Evolutionary conservation across 441 rosid genomes (phyloP).

Genomic region (Sinapis alba): DNA sequence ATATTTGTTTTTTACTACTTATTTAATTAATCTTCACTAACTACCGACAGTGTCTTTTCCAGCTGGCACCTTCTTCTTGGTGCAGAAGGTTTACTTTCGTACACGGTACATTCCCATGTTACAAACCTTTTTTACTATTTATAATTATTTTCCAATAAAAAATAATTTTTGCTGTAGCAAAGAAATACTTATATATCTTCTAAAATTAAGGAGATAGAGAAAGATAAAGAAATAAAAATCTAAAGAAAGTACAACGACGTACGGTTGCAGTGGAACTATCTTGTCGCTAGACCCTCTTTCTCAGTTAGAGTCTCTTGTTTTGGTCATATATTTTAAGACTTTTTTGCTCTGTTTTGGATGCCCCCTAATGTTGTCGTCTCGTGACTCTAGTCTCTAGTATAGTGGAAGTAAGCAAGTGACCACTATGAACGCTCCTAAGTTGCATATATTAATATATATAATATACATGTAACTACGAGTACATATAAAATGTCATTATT

Average conservation of each 20-base stretch:
- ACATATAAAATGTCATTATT: constrained; percentile 22
- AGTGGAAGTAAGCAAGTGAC: constrained; percentile 41
- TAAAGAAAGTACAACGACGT: constrained; percentile 26
- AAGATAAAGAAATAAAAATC: background rate
- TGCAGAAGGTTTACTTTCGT: constrained; percentile 21
- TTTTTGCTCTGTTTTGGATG: background rate
- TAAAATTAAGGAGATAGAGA: background rate
- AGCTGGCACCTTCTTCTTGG: constrained; percentile 29
- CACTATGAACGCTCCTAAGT: constrained; percentile 37
- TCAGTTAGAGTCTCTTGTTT: constrained; percentile 18
- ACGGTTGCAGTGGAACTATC: constrained; percentile 28
- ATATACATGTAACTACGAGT: constrained; percentile 5
- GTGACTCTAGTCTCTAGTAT: constrained; percentile 36
- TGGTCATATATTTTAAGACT: constrained; percentile 1
- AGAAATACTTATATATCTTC: too few relatives aligned
- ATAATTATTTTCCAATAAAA: constrained; percentile 7
- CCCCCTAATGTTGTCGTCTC: constrained; percentile 35
- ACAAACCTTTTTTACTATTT: background rate
- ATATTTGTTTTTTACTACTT: constrained; percentile 31
- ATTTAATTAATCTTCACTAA: constrained; percentile 19
- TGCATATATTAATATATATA: constrained; percentile 14
- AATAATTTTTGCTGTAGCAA: background rate
- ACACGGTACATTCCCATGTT: constrained; percentile 20
- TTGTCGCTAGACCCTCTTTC: constrained; percentile 5
- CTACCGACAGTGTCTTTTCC: constrained; percentile 39